phyloP scores from a whole-genome alignment of 2,329 filamentous ascomycete genomes.

The Lachnellula cervina region DNA sequence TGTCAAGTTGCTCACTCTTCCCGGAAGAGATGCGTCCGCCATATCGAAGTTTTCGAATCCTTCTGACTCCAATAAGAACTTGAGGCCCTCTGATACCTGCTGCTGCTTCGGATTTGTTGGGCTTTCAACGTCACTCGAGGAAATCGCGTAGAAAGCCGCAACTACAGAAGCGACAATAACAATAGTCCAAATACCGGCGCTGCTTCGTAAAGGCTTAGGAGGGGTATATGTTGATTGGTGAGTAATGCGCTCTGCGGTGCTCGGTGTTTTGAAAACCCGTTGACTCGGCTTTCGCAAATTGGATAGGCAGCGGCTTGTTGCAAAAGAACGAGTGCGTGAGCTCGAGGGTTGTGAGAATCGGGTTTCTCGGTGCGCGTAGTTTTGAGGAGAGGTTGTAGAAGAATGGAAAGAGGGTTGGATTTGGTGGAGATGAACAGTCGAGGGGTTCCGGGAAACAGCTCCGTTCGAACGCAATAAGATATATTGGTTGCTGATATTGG shows the following conservation, averaged over 20 bases:
- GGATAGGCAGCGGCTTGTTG: background rate
- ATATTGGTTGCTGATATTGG: background rate
- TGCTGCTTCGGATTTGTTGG: background rate
- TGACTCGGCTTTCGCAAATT: background rate
- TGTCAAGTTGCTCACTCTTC: conserved; percentile 83
- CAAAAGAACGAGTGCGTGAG: background rate
- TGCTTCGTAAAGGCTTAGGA: conserved; percentile 8
- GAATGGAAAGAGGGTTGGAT: background rate
- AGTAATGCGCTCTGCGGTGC: background rate
- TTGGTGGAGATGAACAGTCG: background rate
- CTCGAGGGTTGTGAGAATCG: background rate
- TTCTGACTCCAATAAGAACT: background rate
- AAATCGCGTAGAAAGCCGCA: conserved; percentile 13
- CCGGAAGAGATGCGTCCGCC: conserved; percentile 50
- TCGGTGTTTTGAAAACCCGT: background rate
- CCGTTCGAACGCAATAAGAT: background rate
- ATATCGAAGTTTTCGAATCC: conserved; percentile 29
- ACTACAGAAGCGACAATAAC: conserved; percentile 8
- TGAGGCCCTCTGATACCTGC: background rate
- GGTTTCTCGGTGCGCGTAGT: background rate
- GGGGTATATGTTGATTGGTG: background rate
- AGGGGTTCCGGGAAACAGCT: background rate
- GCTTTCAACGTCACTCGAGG: background rate
- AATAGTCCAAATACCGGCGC: conserved; percentile 13
- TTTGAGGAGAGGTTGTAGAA: background rate